Evolutionary conservation across 805 yeast genomes (phyloP).

Genomic region (Lipomyces japonicus): DNA sequence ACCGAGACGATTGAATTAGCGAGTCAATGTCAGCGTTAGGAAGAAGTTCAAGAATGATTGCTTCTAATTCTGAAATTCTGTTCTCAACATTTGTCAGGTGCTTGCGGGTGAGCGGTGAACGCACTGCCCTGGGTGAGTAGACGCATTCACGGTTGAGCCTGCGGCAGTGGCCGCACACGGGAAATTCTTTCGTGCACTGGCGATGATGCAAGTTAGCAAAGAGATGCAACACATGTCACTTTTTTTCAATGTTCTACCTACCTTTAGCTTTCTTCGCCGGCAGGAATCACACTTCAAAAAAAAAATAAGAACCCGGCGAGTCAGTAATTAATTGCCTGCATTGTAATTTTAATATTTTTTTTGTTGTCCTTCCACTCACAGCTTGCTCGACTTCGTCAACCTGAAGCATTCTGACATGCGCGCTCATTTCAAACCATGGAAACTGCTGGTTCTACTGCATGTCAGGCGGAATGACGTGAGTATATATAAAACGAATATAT

Average conservation of each 20-base stretch:
- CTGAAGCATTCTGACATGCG: no score
- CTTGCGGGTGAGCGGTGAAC: slow-evolving; percentile 79
- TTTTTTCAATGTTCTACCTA: slow-evolving; percentile 6
- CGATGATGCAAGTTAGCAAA: background rate
- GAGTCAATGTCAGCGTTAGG: slow-evolving; percentile 45
- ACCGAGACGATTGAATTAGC: slow-evolving; percentile 29
- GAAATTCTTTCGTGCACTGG: slow-evolving; percentile 68
- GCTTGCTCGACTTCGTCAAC: slow-evolving; percentile 36
- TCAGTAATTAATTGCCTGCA: background rate
- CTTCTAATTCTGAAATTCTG: slow-evolving; percentile 48
- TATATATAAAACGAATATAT: no score
- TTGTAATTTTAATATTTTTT: background rate
- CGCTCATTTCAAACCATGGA: no score
- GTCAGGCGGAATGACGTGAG: no score
- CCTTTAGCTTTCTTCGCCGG: slow-evolving; percentile 66
- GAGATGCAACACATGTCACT: background rate
- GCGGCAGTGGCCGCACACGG: slow-evolving; percentile 70
- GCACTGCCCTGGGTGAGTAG: slow-evolving; percentile 71
- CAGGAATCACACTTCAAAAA: slow-evolving; percentile 71
- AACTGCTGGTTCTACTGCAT: no score
- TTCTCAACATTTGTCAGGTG: slow-evolving; percentile 67
- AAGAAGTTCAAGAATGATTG: slow-evolving; percentile 40
- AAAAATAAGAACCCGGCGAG: background rate
- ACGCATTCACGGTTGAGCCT: slow-evolving; percentile 70
- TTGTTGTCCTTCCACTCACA: slow-evolving; percentile 23